phyloP scores from a whole-genome alignment of 2,329 filamentous ascomycete genomes.

The Neonectria neomacrospora region DNA sequence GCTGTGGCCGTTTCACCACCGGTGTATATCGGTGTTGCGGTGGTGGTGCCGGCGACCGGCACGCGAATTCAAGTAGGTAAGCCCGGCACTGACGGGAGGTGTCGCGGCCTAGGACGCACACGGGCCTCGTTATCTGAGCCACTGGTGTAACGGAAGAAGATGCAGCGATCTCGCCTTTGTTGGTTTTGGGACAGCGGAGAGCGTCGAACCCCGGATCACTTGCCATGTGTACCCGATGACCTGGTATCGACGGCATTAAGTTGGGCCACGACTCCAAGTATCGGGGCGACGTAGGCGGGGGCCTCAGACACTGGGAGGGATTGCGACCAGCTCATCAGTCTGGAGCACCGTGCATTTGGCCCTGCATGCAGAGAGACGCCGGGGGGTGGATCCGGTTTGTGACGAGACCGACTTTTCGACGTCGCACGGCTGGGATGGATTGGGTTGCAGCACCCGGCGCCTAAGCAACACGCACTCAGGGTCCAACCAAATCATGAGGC shows the following conservation, averaged over 20 bases:
- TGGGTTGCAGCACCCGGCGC: conserved; percentile 38
- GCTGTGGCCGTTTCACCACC: conserved; percentile 35
- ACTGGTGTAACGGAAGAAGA: conserved; percentile 7
- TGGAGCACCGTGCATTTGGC: conserved; percentile 28
- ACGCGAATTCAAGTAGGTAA: conserved; percentile 27
- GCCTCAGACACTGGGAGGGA: conserved; percentile 31
- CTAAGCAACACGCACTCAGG: conserved; percentile 29
- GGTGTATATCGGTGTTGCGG: conserved; percentile 34
- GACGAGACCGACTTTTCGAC: conserved; percentile 43
- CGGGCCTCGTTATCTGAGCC: conserved; percentile 14
- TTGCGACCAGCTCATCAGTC: conserved; percentile 35
- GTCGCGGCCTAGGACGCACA: conserved; percentile 8
- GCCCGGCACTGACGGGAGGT: conserved; percentile 11
- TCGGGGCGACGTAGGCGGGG: conserved; percentile 17
- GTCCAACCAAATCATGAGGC: conserved; percentile 41
- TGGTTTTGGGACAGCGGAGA: conserved; percentile 7
- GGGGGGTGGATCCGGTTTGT: conserved; percentile 37
- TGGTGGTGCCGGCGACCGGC: conserved; percentile 30
- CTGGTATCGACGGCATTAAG: conserved; percentile 28
- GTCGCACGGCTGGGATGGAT: conserved; percentile 31
- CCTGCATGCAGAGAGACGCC: conserved; percentile 32
- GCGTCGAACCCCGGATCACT: conserved; percentile 27
- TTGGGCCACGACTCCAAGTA: conserved; percentile 17
- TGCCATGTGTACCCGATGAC: conserved; percentile 34
- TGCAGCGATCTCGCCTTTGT: conserved; percentile 1